These are phyloP conservation scores for Astrephomene gubernaculifera DNA, from an alignment of 139 green algal species.

Conservation along the genomic window DNA sequence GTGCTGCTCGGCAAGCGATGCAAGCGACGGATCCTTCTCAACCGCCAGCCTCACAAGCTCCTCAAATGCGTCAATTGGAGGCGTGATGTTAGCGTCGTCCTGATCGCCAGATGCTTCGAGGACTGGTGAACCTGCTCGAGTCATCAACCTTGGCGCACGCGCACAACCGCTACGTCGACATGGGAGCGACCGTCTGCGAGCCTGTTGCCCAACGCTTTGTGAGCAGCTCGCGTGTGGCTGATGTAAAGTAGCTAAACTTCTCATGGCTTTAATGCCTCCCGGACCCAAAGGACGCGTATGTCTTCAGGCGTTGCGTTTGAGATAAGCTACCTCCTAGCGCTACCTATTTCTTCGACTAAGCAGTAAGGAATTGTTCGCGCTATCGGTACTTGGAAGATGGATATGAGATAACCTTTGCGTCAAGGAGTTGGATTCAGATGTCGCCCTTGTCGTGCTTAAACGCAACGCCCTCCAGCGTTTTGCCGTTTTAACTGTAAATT, in stretches of 20 bases:
- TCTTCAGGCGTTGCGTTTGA: neutral
- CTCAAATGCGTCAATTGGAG: constrained; percentile 77
- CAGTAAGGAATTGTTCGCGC: no score
- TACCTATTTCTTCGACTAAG: no score
- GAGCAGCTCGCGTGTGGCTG: constrained; percentile 29
- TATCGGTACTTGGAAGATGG: no score
- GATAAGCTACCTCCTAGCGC: no score
- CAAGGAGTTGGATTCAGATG: no score
- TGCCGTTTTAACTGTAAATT: no score
- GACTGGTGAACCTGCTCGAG: neutral
- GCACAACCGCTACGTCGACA: neutral
- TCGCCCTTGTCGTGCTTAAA: no score
- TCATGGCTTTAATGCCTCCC: no score
- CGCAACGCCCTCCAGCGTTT: no score
- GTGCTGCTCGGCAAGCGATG: constrained; percentile 67
- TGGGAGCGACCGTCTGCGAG: neutral
- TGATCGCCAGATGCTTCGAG: neutral
- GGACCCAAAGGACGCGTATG: neutral
- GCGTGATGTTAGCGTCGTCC: constrained; percentile 33
- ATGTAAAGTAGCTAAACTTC: constrained; percentile 3
- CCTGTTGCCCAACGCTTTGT: neutral
- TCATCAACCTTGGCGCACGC: neutral
- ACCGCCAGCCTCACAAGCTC: constrained; percentile 88
- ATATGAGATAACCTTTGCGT: no score
- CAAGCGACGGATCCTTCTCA: constrained; percentile 79